Base-by-base conservation (phyloP, 495 filamentous ascomycete genomes). In the Hyaloscypha hepaticicola region DNA sequence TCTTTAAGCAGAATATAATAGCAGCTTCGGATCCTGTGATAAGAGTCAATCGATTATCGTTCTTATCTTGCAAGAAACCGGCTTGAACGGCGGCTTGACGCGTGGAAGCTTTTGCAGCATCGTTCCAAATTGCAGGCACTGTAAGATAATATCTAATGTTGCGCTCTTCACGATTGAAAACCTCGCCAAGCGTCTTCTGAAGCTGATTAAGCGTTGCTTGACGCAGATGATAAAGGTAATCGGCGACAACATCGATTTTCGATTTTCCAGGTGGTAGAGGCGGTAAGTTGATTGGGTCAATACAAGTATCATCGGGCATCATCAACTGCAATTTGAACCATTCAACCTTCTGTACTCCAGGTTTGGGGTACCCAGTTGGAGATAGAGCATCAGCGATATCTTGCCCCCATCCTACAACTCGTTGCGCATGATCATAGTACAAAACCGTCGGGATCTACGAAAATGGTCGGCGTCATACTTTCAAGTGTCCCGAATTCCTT, bases 301-400 rank as follows among this genome's bases (percentile, higher is more conserved):
- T 90, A 72, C 90, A 90, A 5, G 88, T 90, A 78, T 90, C 90
- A 63, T 87, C 88, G 22, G 87, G 89, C 58, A 90, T 76, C 88
- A 90, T 90, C 51, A 90, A 79, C 77, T 90, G 88, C 24, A 90
- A 81, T 77, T 90, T 90, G 80, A 90, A 90, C 88, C 88, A 90
- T 69, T 90, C 88, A 6, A 90, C 87, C 76, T 90, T 90, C 70
- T 90, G 87, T 63, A 90, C 87, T 63, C 87, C 87, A 7, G 86
- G 86, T 77, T 90, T 90, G 57, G 87, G 88, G 73, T 90, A 90
- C 55, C 88, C 88, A 31, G 88, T 90, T 29, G 88, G 88, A 51
- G 87, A 87, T 58, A 90, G 77, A 51, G 87, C 88, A 75, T 90
- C 88, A 34, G 88, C 87, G 65, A 90, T 90, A 76, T 90, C 88